Evolutionary conservation across 1,284 basidiomycete genomes (phyloP).

Genomic region (Sphagnurus paluster): DNA sequence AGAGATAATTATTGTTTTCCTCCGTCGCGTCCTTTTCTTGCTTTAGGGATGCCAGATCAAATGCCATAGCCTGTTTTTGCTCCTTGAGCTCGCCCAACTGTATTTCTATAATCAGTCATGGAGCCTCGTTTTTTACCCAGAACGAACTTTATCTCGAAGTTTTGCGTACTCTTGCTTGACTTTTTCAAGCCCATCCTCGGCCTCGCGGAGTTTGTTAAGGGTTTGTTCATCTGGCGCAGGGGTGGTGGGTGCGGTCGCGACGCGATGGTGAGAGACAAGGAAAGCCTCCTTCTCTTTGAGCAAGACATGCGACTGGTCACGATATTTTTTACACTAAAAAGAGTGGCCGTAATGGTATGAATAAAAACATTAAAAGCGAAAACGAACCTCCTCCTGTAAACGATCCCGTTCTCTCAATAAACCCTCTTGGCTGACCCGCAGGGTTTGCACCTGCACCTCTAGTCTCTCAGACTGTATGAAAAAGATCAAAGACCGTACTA

Average conservation of each 20-base stretch:
- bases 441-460: background rate
- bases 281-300: background rate
- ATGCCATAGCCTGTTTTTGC: conserved; percentile 2
- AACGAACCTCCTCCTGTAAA: conserved; percentile 6
- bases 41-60: background rate
- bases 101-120: background rate
- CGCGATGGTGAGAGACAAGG: background rate
- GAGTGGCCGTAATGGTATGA: conserved; percentile 2
- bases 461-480: background rate
- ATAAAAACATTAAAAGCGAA: background rate
- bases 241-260: background rate
- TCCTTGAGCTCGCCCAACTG: conserved; percentile 4
- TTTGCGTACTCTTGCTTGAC: conserved; percentile 30
- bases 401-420: conserved; percentile 4
- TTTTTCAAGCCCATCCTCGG: conserved; percentile 28
- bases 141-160: conserved; percentile 28
- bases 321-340: conserved; percentile 6
- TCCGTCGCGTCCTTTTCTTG: background rate
- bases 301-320: background rate
- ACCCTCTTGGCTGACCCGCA: conserved; percentile 1
- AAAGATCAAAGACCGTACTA: background rate
- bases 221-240: background rate
- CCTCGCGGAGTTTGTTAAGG: conserved; percentile 23
- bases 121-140: background rate
- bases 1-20: background rate